Base-by-base conservation (phyloP, 345 rosid genomes). In the Viola odorata region DNA sequence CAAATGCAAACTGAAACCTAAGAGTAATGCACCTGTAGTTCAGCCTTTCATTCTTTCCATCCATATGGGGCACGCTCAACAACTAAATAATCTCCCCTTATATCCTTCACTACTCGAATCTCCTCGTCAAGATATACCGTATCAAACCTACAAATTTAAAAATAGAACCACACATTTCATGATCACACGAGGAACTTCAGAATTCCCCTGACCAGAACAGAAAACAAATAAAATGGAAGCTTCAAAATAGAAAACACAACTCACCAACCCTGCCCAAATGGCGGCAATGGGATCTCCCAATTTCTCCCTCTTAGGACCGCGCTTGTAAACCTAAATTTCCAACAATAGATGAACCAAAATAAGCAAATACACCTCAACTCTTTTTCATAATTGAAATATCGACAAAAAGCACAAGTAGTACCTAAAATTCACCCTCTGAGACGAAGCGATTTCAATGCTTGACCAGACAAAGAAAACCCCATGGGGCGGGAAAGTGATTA, bases 391-490 rank as follows among this genome's bases (percentile, higher is more conserved):
- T 14, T 42, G 66, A 53, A 41, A 23, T 3, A 12, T 14, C 2
- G 3, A n/a, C 3, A 7, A 1, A 4, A 2, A 62, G 3, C 32
- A 7, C 5, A 39, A 5, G n/a, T n/a, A 12, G 12, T 50, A 88
- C 96, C 89, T 84, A 76, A 91, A 91, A 77, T 91, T 78, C 59
- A 88, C 85, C 74, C 96, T 80, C 76, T 89, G 96, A 53, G 82
- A 37, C 12, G 95, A 84, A 78, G 85, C 84, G 42, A 91, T 69
- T 50, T 87, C 82, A 65, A 91, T 77, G 38, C 17, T 56, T 16
- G 96, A 89, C 57, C 96, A 75, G 13, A 91, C 96, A 57, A 89
- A 89, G 92, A 91, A 91, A 14, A 80, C 95, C 0, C 98, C 98
- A 32, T 87, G 75, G 1, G 94, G 96, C 0, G 98, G 98, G 82